Percentiles rank a stretch among this genome's conserved stretches.
Evolutionary conservation across 73 alveolate species (phyloP).

Genomic region (Paramecium caudatum): DNA sequence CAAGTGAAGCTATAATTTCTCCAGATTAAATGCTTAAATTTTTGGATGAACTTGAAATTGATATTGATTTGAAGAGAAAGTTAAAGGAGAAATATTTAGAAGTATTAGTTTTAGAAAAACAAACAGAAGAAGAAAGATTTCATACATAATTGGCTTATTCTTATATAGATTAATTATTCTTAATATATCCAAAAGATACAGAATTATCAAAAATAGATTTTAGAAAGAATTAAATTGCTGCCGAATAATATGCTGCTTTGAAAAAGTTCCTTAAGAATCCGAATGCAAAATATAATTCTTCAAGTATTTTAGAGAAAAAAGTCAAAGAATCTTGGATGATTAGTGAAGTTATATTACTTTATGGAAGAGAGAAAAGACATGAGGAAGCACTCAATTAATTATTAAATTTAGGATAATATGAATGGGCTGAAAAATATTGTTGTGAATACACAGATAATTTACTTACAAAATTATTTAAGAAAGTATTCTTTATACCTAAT

Average conservation of each 20-base stretch:
- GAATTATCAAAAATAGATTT: background rate
- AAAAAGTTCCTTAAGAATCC: slow-evolving; percentile 22
- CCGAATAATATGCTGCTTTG: background rate
- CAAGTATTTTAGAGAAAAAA: slow-evolving; percentile 46
- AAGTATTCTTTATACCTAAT: background rate
- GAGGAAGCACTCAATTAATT: slow-evolving; percentile 68
- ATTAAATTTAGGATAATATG: slow-evolving; percentile 23
- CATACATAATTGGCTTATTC: slow-evolving; percentile 68
- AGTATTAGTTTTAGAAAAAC: slow-evolving; percentile 58
- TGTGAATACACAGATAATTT: slow-evolving; percentile 63
- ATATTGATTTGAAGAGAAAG: slow-evolving; percentile 2
- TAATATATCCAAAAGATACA: slow-evolving; percentile 11
- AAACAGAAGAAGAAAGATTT: slow-evolving; percentile 65
- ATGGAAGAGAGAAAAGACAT: slow-evolving; percentile 74
- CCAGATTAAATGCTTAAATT: slow-evolving; percentile 60
- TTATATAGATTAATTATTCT: slow-evolving; percentile 29
- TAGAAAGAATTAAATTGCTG: slow-evolving; percentile 23
- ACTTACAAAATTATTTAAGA: slow-evolving; percentile 69
- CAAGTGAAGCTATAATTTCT: background rate
- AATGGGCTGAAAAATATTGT: slow-evolving; percentile 76
- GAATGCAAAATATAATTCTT: slow-evolving; percentile 66
- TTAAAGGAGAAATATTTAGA: slow-evolving; percentile 55
- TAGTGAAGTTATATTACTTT: slow-evolving; percentile 9
- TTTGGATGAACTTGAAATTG: slow-evolving; percentile 30
- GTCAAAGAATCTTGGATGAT: slow-evolving; percentile 63